Conservation (phyloP, 1,284 basidiomycete species). For the Ganoderma meredithae region DNA sequence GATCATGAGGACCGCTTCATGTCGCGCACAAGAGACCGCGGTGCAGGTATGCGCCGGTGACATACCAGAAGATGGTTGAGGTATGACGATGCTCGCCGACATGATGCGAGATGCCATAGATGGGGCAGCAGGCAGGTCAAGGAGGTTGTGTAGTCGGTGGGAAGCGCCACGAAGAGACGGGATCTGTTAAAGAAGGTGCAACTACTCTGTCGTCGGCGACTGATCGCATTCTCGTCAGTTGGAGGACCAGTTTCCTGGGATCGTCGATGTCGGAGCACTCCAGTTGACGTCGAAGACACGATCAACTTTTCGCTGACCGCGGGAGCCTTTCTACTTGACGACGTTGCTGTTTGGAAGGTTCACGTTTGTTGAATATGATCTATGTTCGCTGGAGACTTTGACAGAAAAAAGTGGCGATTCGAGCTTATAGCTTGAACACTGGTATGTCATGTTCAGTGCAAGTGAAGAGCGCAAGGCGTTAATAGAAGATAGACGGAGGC, state of each 20-base stretch:
- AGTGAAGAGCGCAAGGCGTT: too few relatives aligned
- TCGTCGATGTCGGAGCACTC: background rate
- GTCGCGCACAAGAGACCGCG: slow-evolving; percentile 22
- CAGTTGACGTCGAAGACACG: background rate
- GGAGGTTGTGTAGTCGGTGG: background rate
- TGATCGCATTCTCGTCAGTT: too few relatives aligned
- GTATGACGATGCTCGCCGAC: background rate
- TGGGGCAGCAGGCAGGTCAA: background rate
- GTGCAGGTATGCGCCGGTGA: background rate
- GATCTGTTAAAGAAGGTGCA: background rate
- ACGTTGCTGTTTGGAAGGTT: background rate
- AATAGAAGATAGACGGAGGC: too few relatives aligned
- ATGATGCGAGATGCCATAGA: background rate
- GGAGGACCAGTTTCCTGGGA: background rate
- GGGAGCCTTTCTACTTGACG: background rate
- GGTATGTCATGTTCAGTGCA: too few relatives aligned
- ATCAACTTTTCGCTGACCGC: background rate
- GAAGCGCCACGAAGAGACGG: background rate
- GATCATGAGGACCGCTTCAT: slow-evolving; percentile 34
- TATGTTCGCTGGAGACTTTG: background rate
- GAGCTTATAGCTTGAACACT: background rate
- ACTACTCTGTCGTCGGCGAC: too few relatives aligned
- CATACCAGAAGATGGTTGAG: background rate
- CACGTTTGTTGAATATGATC: background rate
- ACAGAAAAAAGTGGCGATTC: background rate